Evolutionary conservation across 192 early-diverging fungal species (phyloP), one percentile per base, ranked within the genome.

Genomic region (Linnemannia elongata): DNA sequence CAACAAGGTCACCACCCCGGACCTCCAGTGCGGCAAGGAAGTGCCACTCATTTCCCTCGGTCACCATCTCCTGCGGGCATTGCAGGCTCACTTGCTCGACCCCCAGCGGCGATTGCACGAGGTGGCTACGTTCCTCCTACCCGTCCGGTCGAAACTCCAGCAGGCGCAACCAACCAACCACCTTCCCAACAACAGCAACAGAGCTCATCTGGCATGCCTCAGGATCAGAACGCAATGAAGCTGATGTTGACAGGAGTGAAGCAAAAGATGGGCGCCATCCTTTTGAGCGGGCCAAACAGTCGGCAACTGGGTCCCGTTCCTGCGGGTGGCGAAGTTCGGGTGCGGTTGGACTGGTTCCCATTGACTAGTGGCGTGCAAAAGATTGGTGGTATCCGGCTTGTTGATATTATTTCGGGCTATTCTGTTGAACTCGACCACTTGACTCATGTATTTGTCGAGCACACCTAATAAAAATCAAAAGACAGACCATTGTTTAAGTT

Each of bases 341-440:
- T 97, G 47, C 80, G 88, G 1, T 55, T 99, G 71, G 90, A 96
- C 78, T 98, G 97, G 79, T 93, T 98, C 79, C 93, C 97, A 15
- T 82, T 98, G 74, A 91, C 93, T 52, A 89, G 95, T 33, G 98
- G 98, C 24, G 89, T 98, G 63, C 97, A 98, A 84, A 94, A 94
- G 76, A 88, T 99, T 81, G 94, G 95, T 22, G 97, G 97, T 5
- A 88, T 98, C 78, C 92, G 88, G 69, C 81, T 99, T 3, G 78
- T 81, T 8, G 97, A 99, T 86, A 80, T 90, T 54, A 78, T 93
- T 9, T 92, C 93, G 49, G 96, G 96, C 7, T 92, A 94, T 84
- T 92, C 91, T n/a, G 93, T 93, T 75, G 96, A 97, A 33, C 82
- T 97, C 35, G 96, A 94, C 78, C 91, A 94, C 84, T 79, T 97